These are phyloP conservation scores for Piper longum DNA, from an alignment of 164 flowering plant genomes.

Conservation along the genomic window DNA sequence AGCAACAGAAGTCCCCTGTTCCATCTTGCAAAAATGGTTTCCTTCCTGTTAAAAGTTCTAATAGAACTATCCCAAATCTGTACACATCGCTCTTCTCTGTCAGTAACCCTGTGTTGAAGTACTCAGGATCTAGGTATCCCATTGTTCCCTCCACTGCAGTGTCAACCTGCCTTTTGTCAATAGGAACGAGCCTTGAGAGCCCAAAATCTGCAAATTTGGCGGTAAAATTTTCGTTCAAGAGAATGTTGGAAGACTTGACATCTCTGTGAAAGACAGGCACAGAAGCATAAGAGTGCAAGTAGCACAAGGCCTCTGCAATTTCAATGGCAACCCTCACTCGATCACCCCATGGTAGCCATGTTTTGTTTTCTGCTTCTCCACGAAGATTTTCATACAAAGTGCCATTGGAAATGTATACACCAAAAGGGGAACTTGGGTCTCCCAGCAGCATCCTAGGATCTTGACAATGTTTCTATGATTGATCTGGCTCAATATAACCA, in stretches of 20 bases:
- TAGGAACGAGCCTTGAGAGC: constrained; percentile 1
- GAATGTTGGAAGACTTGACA: background rate
- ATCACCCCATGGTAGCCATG: background rate
- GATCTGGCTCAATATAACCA: constrained; percentile 6
- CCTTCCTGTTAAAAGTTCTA: constrained; percentile 7
- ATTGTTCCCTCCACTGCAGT: constrained; percentile 5
- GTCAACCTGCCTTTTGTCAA: background rate
- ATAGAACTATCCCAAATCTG: constrained; percentile 6
- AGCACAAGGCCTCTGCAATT: constrained; percentile 8
- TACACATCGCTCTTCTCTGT: constrained; percentile 10
- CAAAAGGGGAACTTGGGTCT: constrained; percentile 8
- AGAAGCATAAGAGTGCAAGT: constrained; percentile 8
- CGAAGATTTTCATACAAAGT: constrained; percentile 4
- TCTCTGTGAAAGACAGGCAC: constrained; percentile 8
- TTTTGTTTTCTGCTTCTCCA: background rate
- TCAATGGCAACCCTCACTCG: background rate
- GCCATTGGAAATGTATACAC: constrained; percentile 8
- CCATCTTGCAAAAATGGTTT: background rate
- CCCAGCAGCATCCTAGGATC: constrained; percentile 9
- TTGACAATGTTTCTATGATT: constrained; percentile 14
- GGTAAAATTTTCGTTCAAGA: background rate
- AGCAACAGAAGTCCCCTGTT: background rate
- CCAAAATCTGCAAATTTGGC: constrained; percentile 8
- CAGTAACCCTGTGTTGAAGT: constrained; percentile 3
- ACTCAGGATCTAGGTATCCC: constrained; percentile 7